Evolutionary conservation across 139 green algal genomes (phyloP).

Genomic region (Haematococcus lacustris): DNA sequence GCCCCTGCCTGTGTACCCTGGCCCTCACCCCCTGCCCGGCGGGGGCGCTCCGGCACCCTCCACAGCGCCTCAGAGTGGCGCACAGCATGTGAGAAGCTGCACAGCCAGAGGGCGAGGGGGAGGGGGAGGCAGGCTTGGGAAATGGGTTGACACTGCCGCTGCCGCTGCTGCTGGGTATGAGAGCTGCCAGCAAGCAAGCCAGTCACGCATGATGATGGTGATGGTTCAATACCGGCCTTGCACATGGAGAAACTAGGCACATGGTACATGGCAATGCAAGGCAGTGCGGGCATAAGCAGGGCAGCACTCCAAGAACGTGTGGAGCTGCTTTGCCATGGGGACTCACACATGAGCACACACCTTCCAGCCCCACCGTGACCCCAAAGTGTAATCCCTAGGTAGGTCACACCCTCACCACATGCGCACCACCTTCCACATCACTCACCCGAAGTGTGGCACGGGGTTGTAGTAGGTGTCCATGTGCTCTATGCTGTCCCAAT

Average conservation of each 20-base stretch:
- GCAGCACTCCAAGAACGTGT: no score
- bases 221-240: neutral
- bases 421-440: no score
- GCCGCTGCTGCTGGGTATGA: neutral
- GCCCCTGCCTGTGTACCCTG: no score
- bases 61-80: neutral
- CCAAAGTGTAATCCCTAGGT: neutral
- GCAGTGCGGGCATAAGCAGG: no score
- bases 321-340: no score
- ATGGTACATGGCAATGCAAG: neutral
- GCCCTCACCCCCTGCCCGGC: no score
- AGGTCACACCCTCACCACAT: neutral
- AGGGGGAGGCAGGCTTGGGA: neutral
- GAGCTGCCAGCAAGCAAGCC: no score
- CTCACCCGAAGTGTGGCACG: constrained; percentile 69
- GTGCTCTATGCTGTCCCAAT: constrained; percentile 67
- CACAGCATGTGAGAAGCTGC: neutral
- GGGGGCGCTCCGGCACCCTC: neutral
- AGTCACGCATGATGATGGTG: neutral
- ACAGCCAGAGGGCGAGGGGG: neutral
- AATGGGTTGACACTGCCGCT: neutral
- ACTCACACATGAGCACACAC: neutral
- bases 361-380: neutral
- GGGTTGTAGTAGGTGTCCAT: constrained; percentile 87
- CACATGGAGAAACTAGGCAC: neutral